Base-by-base conservation (phyloP, 2,329 filamentous ascomycete species). In the Phaeosphaeria sp. region DNA sequence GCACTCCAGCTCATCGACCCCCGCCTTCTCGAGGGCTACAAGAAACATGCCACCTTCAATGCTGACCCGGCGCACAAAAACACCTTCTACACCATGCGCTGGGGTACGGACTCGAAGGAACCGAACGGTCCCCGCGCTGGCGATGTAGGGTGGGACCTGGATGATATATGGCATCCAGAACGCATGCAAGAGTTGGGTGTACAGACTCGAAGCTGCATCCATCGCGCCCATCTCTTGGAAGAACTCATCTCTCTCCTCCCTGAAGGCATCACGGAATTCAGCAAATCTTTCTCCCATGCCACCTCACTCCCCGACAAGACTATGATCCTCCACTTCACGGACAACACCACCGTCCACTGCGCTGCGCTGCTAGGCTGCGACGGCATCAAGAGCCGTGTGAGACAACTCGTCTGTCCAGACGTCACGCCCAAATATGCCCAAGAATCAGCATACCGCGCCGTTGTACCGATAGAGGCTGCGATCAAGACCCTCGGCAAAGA, bases 401-500 rank as follows among this genome's bases (percentile, higher is more conserved):
- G 87, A 17, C 68, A 80, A 44, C 71, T 83, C 23, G 69, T 89
- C 11, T 76, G 87, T 2, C 50, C 63, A n/a, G 74, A 78, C 11
- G 73, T 81, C 0, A 66, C 80, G 50, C 77, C 85, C 0, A 69
- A 72, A 5, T 89, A 85, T 68, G 81, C 80, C 2, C 75, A 82
- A 47, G 85, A 87, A 62, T 84, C 84, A 69, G 87, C 85, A 39
- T 90, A 86, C 72, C 81, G 88, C 6, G 83, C 83, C 0, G 75
- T 90, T 6, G 79, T 89, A 2, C 85, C 86, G 0, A 88, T 87
- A 78, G 77, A 80, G 1, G 68, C 79, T 11, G 85, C 84, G 0
- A 72, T 77, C 6, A 64, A 72, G 6, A 77, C 77, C 1, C 66
- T 89, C 0, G 83, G 84, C 6, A 71, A 78, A 6, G 76, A 84